Conservation (phyloP, 768 basidiomycete genomes). For the Auricularia sp. region DNA sequence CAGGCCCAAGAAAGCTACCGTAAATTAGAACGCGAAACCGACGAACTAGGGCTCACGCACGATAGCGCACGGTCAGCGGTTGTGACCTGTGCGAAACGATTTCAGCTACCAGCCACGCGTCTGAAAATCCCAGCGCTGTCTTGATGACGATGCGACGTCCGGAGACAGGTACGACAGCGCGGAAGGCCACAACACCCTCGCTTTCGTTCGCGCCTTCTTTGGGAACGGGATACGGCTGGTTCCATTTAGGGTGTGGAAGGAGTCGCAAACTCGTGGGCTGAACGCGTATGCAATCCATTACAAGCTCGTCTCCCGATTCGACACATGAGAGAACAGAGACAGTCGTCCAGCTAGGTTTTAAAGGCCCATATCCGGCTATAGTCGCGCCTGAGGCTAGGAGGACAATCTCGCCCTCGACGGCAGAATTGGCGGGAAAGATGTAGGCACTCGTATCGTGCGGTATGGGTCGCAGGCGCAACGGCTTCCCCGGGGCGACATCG, state of each 20-base stretch:
- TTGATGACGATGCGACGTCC: neutral
- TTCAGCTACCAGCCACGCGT: neutral
- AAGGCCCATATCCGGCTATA: neutral
- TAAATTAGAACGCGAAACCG: neutral
- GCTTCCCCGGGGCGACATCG: neutral
- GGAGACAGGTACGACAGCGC: neutral
- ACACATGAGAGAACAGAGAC: slow-evolving; percentile 42
- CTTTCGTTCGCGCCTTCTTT: slow-evolving; percentile 64
- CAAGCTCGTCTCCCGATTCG: slow-evolving; percentile 2
- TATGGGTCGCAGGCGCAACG: neutral
- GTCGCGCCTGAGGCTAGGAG: neutral
- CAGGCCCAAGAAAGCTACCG: neutral
- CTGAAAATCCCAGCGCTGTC: neutral
- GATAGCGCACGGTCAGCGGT: neutral
- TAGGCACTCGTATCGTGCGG: neutral
- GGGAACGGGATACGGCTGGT: slow-evolving; percentile 51
- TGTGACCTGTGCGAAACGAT: neutral
- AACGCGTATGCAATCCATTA: slow-evolving; percentile 11
- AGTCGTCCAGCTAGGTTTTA: neutral
- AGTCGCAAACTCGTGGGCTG: slow-evolving; percentile 44
- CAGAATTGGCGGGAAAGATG: neutral
- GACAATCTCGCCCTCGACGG: neutral
- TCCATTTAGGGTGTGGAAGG: slow-evolving; percentile 50
- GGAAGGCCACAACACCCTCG: slow-evolving; percentile 57
- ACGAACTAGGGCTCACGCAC: neutral